phyloP scores from a whole-genome alignment of 805 yeast species.

The Yueomyces sinensis region DNA sequence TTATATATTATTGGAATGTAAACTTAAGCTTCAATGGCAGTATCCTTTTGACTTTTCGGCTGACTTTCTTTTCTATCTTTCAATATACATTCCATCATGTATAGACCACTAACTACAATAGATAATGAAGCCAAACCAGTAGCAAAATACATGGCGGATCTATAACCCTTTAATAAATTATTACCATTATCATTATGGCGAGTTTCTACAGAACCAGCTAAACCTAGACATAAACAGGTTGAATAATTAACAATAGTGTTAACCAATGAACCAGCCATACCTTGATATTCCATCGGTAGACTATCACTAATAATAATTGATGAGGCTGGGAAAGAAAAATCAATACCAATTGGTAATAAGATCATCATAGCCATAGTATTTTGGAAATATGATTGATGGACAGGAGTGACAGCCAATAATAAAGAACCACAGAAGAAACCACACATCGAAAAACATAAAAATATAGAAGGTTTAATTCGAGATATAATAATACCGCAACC shows the following conservation, averaged over 20 bases:
- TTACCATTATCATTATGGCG: conserved; percentile 22
- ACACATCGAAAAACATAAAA: conserved; percentile 36
- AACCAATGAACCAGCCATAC: conserved; percentile 65
- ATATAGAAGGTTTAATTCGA: conserved; percentile 34
- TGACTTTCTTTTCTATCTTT: too few species aligned
- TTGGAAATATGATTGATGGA: conserved; percentile 45
- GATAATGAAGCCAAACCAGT: conserved; percentile 36
- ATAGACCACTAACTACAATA: conserved; percentile 6
- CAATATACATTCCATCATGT: too few species aligned
- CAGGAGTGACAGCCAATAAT: conserved; percentile 43
- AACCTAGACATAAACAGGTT: conserved; percentile 54
- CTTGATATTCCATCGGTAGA: conserved; percentile 54
- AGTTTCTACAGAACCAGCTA: conserved; percentile 54
- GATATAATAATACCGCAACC: conserved; percentile 36
- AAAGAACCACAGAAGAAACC: conserved; percentile 44
- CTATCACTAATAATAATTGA: conserved; percentile 46
- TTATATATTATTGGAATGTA: too few species aligned
- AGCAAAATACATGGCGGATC: conserved; percentile 48
- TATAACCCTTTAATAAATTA: conserved; percentile 30
- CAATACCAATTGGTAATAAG: conserved; percentile 62
- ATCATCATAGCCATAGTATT: conserved; percentile 43
- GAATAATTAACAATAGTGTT: conserved; percentile 63
- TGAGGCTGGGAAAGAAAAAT: conserved; percentile 64
- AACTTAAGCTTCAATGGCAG: too few species aligned
- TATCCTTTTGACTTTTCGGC: too few species aligned